phyloP scores from a whole-genome alignment of 495 filamentous ascomycete genomes.

The Neurospora sp. region DNA sequence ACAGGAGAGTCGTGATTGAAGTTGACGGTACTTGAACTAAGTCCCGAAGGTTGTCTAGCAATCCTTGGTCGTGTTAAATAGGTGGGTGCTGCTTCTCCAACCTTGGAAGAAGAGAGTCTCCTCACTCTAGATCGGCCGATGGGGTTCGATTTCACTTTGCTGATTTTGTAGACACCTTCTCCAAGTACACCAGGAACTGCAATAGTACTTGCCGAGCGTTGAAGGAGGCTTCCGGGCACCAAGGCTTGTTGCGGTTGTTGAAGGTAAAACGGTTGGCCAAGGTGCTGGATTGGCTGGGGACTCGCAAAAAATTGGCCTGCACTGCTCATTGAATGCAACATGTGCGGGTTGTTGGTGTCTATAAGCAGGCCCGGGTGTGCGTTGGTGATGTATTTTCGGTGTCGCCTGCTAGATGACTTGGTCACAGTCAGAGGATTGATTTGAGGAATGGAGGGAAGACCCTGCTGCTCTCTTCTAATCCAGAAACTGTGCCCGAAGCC shows the following conservation, averaged over 20 bases:
- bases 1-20: not conserved
- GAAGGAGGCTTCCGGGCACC: conserved; percentile 5
- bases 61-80: not conserved
- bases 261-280: not conserved
- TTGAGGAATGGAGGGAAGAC: not conserved
- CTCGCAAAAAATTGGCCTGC: not conserved
- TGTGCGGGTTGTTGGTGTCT: not conserved
- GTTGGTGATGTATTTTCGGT: not conserved
- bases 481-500: not conserved
- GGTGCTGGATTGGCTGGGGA: conserved; percentile 6
- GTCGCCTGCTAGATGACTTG: not conserved
- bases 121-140: conserved; percentile 3
- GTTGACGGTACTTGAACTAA: not conserved
- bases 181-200: conserved; percentile 13
- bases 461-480: not conserved
- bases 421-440: not conserved
- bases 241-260: not conserved
- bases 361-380: not conserved
- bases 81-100: not conserved
- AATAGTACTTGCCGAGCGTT: conserved; percentile 9
- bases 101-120: not conserved
- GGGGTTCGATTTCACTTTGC: conserved; percentile 9
- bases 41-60: not conserved
- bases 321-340: not conserved
- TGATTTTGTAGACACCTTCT: conserved; percentile 21